Percentiles rank a stretch among this genome's conserved stretches.
phyloP scores from a whole-genome alignment of 495 filamentous ascomycete genomes.

The Penicillium angulare region DNA sequence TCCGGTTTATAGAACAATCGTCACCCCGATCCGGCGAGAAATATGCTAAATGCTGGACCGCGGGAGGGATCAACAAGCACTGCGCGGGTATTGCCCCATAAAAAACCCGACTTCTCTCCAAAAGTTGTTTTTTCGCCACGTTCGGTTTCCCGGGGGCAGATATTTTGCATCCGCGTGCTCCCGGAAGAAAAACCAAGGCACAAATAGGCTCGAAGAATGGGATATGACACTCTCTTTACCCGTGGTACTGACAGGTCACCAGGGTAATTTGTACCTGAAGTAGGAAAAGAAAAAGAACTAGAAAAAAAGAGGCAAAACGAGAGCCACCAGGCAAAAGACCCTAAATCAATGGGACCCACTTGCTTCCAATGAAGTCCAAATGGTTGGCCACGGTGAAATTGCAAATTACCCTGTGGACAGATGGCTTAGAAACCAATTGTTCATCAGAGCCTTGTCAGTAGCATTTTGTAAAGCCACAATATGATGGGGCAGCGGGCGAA shows the following conservation, averaged over 20 bases:
- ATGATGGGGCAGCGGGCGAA: too few species aligned
- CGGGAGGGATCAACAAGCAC: neutral
- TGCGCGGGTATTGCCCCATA: too few species aligned
- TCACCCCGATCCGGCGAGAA: too few species aligned
- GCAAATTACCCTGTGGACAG: neutral
- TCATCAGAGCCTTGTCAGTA: too few species aligned
- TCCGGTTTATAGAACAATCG: too few species aligned
- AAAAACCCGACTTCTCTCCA: neutral
- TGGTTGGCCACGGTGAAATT: neutral
- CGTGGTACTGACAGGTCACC: neutral
- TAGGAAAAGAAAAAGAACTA: neutral
- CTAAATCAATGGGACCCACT: neutral
- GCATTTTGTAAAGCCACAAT: too few species aligned
- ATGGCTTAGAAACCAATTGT: too few species aligned
- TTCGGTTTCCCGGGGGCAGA: neutral
- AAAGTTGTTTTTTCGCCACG: slow-evolving; percentile 1
- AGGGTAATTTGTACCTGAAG: neutral
- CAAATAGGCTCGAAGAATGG: too few species aligned
- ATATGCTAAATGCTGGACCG: too few species aligned
- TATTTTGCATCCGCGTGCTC: neutral
- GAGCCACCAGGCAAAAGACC: slow-evolving; percentile 1
- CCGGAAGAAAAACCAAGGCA: neutral
- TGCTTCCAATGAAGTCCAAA: neutral
- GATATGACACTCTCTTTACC: neutral
- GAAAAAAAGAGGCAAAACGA: neutral